Base-by-base conservation (phyloP, 1,284 basidiomycete genomes). In the Ustilago loliicola region DNA sequence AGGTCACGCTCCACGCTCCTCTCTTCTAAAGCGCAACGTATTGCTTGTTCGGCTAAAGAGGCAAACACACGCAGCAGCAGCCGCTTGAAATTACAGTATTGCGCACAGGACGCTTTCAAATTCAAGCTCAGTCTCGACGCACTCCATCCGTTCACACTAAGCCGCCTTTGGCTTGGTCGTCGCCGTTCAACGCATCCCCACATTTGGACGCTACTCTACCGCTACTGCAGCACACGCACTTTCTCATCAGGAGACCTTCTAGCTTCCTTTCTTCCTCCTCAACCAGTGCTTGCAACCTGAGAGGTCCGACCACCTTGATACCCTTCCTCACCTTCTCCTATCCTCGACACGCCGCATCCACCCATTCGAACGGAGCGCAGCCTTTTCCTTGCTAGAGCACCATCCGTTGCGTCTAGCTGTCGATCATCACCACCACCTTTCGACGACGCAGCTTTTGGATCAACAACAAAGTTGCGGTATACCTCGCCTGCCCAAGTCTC, bases 291-390 rank as follows among this genome's bases (percentile, higher is more conserved):
- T 53, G 51, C 51, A 53, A 53, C 27, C 29, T 5, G 40, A 38
- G 17, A 1, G 34, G 36, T 55, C 53, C 36, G 36, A 55, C 53
- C 52, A 54, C 32, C 30, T 54, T 25, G 52, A 54, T 54, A 54
- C 32, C 52, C 30, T 54, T 32, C 34, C 30, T n/a, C 17, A 19
- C 29, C 7, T 52, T 32, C 27, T 19, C 38, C 15, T 48, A 25
- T 27, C 47, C 23, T 48, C 47, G 21, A 8, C 21, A 2, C 21
- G 21, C 47, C 47, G 21, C 5, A 9, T 32, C 29, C 50, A 29
- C 50, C 4, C 29, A 2, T 52, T 48, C n/a, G 45, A 21, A 48
- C 45, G 45, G 11, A 40, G 38, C 17, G 3, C 38, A 40, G 38
- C 11, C 38, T 19, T 45, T 21, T 10, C 15, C 48, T 23, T 50